These are phyloP conservation scores for Colletotrichum somersetense DNA, from an alignment of 2,329 filamentous ascomycete genomes.

Conservation along the genomic window DNA sequence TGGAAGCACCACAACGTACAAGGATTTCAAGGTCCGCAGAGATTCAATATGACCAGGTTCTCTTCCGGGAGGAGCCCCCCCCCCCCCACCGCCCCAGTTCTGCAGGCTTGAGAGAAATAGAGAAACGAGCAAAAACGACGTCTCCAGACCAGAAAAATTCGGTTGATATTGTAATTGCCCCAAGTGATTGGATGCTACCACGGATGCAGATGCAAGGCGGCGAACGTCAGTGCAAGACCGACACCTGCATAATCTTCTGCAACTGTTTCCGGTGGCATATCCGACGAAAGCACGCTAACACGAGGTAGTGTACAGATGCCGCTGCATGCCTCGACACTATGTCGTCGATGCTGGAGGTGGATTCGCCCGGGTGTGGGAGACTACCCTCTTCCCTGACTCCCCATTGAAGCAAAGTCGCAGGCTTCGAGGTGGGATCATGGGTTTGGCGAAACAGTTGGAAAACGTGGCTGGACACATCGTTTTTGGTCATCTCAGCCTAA, in stretches of 20 bases:
- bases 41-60: constrained; percentile 12
- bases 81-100: constrained; percentile 11
- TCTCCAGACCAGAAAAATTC: constrained; percentile 32
- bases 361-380: constrained; percentile 1
- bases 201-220: constrained; percentile 10
- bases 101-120: constrained; percentile 13
- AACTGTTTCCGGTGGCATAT: constrained; percentile 6
- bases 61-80: constrained; percentile 16
- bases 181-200: constrained; percentile 29
- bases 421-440: constrained; percentile 7
- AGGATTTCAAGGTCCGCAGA: no score
- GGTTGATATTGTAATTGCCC: constrained; percentile 34
- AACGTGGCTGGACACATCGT: neutral
- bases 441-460: constrained; percentile 11
- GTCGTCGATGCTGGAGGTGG: neutral
- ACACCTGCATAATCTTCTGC: constrained; percentile 12
- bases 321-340: neutral
- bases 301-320: neutral
- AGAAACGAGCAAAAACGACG: constrained; percentile 6
- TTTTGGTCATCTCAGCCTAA: neutral
- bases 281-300: constrained; percentile 3
- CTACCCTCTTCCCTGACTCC: constrained; percentile 9
- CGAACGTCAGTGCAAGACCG: constrained; percentile 2
- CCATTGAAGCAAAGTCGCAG: neutral
- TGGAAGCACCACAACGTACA: constrained; percentile 30